Evolutionary conservation across 176 grass and related monocot genomes (phyloP).

Genomic region (Elymus sibiricus): DNA sequence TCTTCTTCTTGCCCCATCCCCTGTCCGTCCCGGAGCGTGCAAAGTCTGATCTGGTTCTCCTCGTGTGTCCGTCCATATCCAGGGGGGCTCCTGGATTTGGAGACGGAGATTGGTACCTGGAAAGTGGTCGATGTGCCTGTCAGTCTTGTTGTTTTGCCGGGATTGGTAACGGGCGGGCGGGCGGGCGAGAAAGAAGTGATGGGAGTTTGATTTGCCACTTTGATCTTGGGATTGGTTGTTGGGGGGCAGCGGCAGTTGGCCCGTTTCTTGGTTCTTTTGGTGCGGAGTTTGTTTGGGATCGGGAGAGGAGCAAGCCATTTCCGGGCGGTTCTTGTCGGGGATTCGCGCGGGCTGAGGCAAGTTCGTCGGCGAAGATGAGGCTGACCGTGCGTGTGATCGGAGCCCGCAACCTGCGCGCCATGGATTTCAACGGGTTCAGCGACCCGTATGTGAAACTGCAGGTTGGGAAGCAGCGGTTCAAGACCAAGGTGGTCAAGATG

Average conservation of each 20-base stretch:
- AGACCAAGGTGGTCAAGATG: constrained; percentile 82
- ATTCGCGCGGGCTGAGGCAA: background rate
- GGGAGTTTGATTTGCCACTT: constrained; percentile 22
- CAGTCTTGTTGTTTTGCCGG: constrained; percentile 1
- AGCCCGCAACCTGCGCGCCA: constrained; percentile 68
- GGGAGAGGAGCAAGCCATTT: background rate
- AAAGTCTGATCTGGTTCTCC: constrained; percentile 27
- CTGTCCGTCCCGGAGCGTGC: background rate
- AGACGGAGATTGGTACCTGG: background rate
- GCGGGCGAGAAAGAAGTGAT: background rate
- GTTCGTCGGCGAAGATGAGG: constrained; percentile 49
- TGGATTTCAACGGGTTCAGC: constrained; percentile 74
- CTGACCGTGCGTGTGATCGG: constrained; percentile 66
- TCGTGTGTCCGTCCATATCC: background rate
- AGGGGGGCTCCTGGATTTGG: constrained; percentile 2
- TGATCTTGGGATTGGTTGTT: constrained; percentile 5
- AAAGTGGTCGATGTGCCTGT: background rate
- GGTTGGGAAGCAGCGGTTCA: constrained; percentile 70
- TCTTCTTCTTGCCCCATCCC: constrained; percentile 21
- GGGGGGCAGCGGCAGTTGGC: background rate
- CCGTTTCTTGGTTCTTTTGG: constrained; percentile 17
- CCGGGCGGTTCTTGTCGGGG: constrained; percentile 13
- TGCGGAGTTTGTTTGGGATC: background rate
- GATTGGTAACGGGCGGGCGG: background rate
- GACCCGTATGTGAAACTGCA: constrained; percentile 83